A percentile compares a stretch with the other conserved stretches of the same genome.
Evolutionary conservation across 2,329 filamentous ascomycete species (phyloP).

Genomic region (Aureobasidium sp.): DNA sequence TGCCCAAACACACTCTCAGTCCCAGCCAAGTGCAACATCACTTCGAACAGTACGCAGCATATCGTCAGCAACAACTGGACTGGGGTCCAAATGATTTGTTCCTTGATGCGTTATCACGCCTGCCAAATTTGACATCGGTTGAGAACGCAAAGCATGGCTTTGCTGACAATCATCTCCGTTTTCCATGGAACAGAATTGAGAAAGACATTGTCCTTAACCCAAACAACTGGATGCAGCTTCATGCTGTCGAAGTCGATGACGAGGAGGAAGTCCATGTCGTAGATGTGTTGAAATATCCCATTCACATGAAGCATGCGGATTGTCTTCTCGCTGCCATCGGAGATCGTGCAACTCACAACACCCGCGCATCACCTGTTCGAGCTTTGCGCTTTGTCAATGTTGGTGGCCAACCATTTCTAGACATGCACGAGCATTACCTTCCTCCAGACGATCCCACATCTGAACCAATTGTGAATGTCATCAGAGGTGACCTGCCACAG

Average conservation of each 20-base stretch:
- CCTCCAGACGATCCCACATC: background rate
- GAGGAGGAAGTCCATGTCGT: conserved; percentile 5
- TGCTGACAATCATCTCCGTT: conserved; percentile 14
- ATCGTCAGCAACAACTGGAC: conserved; percentile 13
- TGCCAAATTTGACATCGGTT: conserved; percentile 16
- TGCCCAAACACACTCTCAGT: conserved; percentile 14
- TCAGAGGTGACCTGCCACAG: background rate
- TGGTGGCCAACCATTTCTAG: conserved; percentile 1
- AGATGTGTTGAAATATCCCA: background rate
- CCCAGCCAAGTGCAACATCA: background rate
- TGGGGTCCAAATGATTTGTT: conserved; percentile 13
- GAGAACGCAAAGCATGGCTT: conserved; percentile 13
- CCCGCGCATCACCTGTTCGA: background rate
- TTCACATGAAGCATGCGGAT: conserved; percentile 1
- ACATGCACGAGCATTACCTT: background rate
- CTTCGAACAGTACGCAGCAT: background rate
- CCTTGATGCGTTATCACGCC: conserved; percentile 15
- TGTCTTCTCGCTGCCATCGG: background rate
- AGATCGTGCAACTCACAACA: background rate
- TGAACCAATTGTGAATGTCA: too few species aligned
- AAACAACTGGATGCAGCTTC: conserved; percentile 16
- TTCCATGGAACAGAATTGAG: conserved; percentile 15
- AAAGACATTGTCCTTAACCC: conserved; percentile 14
- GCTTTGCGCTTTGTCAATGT: background rate
- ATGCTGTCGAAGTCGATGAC: background rate